Evolutionary conservation across 2,329 filamentous ascomycete genomes (phyloP).

Genomic region (Fusarium veterinarium): DNA sequence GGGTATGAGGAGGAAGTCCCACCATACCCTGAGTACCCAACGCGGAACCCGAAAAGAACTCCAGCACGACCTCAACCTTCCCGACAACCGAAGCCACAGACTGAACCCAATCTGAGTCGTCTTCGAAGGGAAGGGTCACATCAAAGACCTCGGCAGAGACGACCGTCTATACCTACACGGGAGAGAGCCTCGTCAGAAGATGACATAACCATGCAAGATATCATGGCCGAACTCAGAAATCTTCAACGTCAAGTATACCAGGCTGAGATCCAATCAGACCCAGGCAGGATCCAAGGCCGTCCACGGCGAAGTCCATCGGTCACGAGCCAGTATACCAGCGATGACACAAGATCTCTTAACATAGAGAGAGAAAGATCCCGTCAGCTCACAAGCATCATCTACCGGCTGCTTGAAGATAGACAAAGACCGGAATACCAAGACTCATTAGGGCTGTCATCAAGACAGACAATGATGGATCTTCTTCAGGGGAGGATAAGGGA

Average conservation of each 20-base stretch:
- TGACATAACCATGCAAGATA: background rate
- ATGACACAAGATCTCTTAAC: background rate
- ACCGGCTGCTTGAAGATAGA: slow-evolving; percentile 1
- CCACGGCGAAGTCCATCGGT: background rate
- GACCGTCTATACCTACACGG: accelerated
- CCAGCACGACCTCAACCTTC: background rate
- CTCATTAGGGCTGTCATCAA: background rate
- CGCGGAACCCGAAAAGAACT: background rate
- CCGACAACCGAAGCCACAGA: background rate
- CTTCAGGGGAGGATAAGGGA: background rate
- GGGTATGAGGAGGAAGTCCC: background rate
- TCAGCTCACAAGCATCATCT: slow-evolving; percentile 2
- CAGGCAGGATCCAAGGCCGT: background rate
- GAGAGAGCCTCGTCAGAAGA: background rate
- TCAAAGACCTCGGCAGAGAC: background rate
- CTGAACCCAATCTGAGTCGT: background rate
- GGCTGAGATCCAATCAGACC: slow-evolving; percentile 5
- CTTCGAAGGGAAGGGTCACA: background rate
- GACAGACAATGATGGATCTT: background rate
- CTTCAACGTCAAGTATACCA: background rate
- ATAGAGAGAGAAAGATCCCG: slow-evolving; percentile 10
- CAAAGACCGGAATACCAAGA: background rate
- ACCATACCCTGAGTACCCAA: background rate
- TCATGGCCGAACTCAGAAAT: background rate
- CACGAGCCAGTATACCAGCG: background rate